Base-by-base conservation (phyloP, 371 early-diverging fungal species). In the Apophysomyces sp. region DNA sequence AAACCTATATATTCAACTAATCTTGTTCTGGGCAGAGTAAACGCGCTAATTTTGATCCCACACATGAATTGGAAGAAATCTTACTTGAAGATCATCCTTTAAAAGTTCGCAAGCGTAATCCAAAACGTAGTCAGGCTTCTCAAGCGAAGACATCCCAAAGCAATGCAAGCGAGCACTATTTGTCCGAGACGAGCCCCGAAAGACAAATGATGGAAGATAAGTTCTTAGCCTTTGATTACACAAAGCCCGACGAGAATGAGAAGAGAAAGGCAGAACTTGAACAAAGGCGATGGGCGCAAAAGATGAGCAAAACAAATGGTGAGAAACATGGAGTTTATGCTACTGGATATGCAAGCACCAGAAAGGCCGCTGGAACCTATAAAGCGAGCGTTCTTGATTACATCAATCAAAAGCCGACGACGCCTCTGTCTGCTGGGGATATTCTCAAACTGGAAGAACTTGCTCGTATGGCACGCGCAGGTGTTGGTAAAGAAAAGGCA, bases 21-120 rank as follows among this genome's bases (percentile, higher is more conserved):
- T 32, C 16, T 49, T 55, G 28, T 55, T 16, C 53, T 24, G 77
- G 70, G 63, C 67, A 83, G 66, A 78, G 76, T 37, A 86, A 92
- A 61, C 76, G 82, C 56, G 82, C 87, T 56, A 94, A 94, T 70
- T 98, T 98, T 81, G 98, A 98, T 78, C 94, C 95, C 7, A 92
- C 95, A 6, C 92, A 94, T 66, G 98, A 98, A 55, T 80, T 97
- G 4, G 98, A 98, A 61, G 99, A 98, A 67, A 83, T 96, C 26
- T 73, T 96, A 30, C 74, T 96, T 39, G 98, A 98, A 68, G 94
- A 97, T 24, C 92, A 95, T 62, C 96, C 98, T 3, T 76, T 97
- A n/a, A 87, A 86, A 16, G 82, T 72, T 2, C 64, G 57, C 27
- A 78, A 72, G 52, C 62, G 79, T 18, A 61, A 39, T 1, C 55